A percentile compares a stretch with the other conserved stretches of the same genome.
These are phyloP conservation scores for Peronospora destructor DNA, from an alignment of 352 stramenopile genomes.

Conservation along the genomic window DNA sequence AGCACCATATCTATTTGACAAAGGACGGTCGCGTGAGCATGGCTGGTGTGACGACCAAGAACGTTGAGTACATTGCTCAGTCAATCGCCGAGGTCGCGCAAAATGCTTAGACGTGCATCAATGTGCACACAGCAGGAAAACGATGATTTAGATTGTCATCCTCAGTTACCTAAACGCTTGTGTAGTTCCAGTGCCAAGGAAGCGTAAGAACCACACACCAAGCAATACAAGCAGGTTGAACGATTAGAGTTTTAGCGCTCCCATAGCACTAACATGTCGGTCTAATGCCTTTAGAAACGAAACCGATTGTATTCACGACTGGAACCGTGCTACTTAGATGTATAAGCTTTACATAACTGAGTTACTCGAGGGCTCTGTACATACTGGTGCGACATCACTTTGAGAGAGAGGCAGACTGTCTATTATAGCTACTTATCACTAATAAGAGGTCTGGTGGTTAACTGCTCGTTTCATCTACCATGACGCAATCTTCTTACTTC, in stretches of 20 bases:
- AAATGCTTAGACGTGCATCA: conserved; percentile 48
- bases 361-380: background rate
- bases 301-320: background rate
- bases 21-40: conserved; percentile 97
- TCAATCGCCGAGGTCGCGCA: conserved; percentile 91
- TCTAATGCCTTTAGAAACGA: no score
- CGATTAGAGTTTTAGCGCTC: no score
- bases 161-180: background rate
- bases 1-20: conserved; percentile 98
- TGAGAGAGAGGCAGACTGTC: no score
- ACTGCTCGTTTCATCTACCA: no score
- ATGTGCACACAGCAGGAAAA: background rate
- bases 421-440: no score
- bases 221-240: conserved; percentile 10
- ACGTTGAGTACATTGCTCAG: conserved; percentile 94
- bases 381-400: no score
- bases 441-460: no score
- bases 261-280: no score
- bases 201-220: conserved; percentile 17
- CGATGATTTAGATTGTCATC: background rate
- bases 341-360: background rate
- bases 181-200: conserved; percentile 10
- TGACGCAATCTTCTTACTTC: no score
- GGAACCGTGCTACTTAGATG: background rate
- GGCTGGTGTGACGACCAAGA: conserved; percentile 94